Evolutionary conservation across 2,329 filamentous ascomycete species (phyloP).

Genomic region (Sphaerostilbella broomeana): DNA sequence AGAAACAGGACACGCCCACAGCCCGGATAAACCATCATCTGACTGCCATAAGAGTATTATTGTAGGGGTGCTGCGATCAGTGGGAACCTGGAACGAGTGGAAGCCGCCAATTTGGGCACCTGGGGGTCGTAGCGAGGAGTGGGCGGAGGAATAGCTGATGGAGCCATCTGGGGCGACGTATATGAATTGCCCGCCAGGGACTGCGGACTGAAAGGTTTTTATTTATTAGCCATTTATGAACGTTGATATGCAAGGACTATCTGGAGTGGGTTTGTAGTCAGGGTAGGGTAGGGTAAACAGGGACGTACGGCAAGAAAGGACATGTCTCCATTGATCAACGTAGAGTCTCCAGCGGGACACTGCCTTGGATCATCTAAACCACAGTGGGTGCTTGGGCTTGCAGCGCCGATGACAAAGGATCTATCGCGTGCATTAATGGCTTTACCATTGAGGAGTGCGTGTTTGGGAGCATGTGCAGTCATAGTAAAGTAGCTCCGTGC

Average conservation of each 20-base stretch:
- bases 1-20: slow-evolving; percentile 24
- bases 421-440: slow-evolving; percentile 23
- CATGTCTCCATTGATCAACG: slow-evolving; percentile 24
- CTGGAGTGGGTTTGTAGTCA: too few species aligned
- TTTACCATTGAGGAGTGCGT: slow-evolving; percentile 18
- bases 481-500: slow-evolving; percentile 21
- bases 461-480: slow-evolving; percentile 19
- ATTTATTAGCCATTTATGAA: too few species aligned
- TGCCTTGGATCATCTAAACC: slow-evolving; percentile 15
- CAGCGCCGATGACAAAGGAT: slow-evolving; percentile 24
- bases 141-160: slow-evolving; percentile 49
- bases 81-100: slow-evolving; percentile 23
- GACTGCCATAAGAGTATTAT: slow-evolving; percentile 22
- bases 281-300: too few species aligned
- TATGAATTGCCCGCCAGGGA: slow-evolving; percentile 57
- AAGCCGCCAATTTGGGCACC: slow-evolving; percentile 48
- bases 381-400: slow-evolving; percentile 22
- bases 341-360: slow-evolving; percentile 23
- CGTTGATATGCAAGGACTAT: too few species aligned
- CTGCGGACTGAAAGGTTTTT: slow-evolving; percentile 35
- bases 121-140: slow-evolving; percentile 44
- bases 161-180: slow-evolving; percentile 50
- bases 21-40: slow-evolving; percentile 15
- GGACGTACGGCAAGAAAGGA: slow-evolving; percentile 21
- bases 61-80: slow-evolving; percentile 18